Base-by-base conservation (phyloP, 164 flowering plant species). In the Chimonanthus praecox region DNA sequence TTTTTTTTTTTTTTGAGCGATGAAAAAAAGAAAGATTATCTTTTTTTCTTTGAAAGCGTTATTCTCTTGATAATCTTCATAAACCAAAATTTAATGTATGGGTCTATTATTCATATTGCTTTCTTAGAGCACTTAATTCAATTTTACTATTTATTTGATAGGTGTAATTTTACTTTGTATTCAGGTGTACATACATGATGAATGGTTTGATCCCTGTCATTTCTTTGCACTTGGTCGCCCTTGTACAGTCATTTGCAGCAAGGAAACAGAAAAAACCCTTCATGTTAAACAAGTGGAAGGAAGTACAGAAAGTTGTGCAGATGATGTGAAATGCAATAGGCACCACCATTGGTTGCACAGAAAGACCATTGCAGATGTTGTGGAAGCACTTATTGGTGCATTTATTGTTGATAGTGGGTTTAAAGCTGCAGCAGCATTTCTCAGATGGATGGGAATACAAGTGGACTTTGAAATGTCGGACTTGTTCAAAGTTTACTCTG, bases 341-440 rank as follows among this genome's bases (percentile, higher is more conserved):
- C 68, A 80, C 65, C 99, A 96, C 81, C 94, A 86, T 49, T 89
- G 91, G 92, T 81, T 96, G 67, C 81, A 83, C 66, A 88, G 81
- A 88, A 94, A 90, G 82, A 92, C 97, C 45, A 84, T 96, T 70
- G 91, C 98, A 13, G 98, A 96, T 86, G 90, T 90, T 43, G 87
- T 96, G 73, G 99, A 96, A 84, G 89, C 98, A 68, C 94, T 96
- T 33, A 74, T 91, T 72, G 99, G 99, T 58, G 98, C 97, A 64
- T 96, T 88, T 69, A 44, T 96, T 68, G 90, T 94, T 76, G 99
- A 96, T 75, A 80, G 92, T 83, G 99, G 99, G 72, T 96, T 93
- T 74, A 94, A 84, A 82, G 92, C 89, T 75, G 97, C 99, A 72
- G 83, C 73, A 74, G 88, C 97, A 68, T 96, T 96, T 79, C 95